phyloP scores from a whole-genome alignment of 305 asterid species.

The Fraxinus xanthoxyloides region DNA sequence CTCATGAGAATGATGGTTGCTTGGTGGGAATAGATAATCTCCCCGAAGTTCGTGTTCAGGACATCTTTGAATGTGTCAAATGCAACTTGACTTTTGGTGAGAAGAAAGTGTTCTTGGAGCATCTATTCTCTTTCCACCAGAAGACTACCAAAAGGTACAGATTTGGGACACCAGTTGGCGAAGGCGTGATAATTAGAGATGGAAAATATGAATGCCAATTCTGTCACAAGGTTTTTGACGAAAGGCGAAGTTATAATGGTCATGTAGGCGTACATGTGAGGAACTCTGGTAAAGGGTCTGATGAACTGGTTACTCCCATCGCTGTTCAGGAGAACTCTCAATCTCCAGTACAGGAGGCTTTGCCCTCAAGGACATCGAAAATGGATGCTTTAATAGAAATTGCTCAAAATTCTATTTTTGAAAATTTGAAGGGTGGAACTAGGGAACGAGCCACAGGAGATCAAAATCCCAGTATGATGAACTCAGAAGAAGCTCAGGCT shows the following conservation, averaged over 20 bases:
- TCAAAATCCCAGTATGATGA: conserved; percentile 33
- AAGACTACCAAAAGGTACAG: conserved; percentile 74
- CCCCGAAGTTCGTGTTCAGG: conserved; percentile 83
- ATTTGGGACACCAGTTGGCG: conserved; percentile 65
- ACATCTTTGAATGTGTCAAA: conserved; percentile 75
- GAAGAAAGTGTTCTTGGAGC: conserved; percentile 73
- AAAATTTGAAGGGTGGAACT: conserved; percentile 35
- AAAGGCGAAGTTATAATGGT: conserved; percentile 73
- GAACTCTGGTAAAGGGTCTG: conserved; percentile 48
- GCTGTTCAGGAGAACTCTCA: conserved; percentile 33
- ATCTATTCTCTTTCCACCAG: conserved; percentile 75
- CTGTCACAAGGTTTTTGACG: conserved; percentile 85
- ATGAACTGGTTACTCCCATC: conserved; percentile 36
- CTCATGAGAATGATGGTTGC: conserved; percentile 39
- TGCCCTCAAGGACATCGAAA: conserved; percentile 41
- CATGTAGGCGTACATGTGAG: conserved; percentile 88
- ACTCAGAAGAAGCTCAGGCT: conserved; percentile 40
- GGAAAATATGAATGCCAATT: conserved; percentile 89
- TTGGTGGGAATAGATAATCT: conserved; percentile 70
- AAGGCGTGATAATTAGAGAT: conserved; percentile 73
- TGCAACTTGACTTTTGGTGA: conserved; percentile 71
- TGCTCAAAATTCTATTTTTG: conserved; percentile 42
- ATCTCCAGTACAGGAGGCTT: conserved; percentile 36
- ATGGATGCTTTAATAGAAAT: conserved; percentile 59
- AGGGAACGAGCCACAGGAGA: conserved; percentile 27